Conservation (phyloP, 192 early-diverging fungal species). For the Chytriomyces sp. region DNA sequence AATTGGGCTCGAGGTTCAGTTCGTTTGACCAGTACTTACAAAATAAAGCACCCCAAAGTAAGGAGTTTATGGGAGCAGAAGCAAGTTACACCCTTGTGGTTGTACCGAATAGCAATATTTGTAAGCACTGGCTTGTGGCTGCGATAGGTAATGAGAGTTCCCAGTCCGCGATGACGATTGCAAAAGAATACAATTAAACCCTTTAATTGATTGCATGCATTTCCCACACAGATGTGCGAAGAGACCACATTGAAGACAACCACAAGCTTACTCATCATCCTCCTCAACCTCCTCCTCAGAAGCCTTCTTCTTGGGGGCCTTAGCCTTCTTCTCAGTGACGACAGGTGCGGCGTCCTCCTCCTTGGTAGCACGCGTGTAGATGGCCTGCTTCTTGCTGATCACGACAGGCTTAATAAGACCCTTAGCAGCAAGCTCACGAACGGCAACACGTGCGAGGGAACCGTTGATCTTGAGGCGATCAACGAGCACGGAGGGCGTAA, state of each 20-base stretch:
- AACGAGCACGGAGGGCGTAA: conserved; percentile 96
- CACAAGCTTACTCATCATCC: conserved; percentile 10
- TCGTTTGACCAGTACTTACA: conserved; percentile 17
- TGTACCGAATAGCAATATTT: not conserved
- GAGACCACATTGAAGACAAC: not conserved
- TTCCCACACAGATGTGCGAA: too few relatives aligned
- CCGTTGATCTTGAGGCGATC: conserved; percentile 98
- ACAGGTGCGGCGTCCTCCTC: conserved; percentile 27
- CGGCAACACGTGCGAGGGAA: conserved; percentile 92
- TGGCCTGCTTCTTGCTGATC: conserved; percentile 83
- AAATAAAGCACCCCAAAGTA: not conserved
- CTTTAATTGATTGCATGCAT: too few relatives aligned
- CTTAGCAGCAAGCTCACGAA: conserved; percentile 89
- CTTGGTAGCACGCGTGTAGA: conserved; percentile 64
- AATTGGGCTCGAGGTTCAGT: conserved; percentile 45
- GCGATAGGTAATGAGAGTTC: not conserved
- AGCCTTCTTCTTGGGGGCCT: not conserved
- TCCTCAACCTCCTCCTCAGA: not conserved
- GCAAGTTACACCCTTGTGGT: not conserved
- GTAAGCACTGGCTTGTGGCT: not conserved
- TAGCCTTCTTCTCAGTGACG: not conserved
- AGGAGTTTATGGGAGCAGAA: not conserved
- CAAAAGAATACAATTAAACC: too few relatives aligned
- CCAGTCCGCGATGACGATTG: too few relatives aligned
- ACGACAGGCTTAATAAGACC: conserved; percentile 92